phyloP scores from a whole-genome alignment of 805 yeast species.

The Nakazawaea holstii region DNA sequence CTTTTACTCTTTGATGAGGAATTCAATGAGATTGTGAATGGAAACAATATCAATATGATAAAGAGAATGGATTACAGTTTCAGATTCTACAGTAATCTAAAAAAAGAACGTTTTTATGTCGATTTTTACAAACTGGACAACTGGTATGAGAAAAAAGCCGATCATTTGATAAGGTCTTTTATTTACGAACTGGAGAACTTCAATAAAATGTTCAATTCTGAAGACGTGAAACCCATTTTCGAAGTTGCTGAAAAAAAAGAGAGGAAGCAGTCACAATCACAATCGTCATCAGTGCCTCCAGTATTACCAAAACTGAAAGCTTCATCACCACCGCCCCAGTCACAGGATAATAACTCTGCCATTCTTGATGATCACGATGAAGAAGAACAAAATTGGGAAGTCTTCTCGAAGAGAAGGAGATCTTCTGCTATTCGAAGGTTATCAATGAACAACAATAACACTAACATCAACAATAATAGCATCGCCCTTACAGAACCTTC shows the following conservation, averaged over 20 bases:
- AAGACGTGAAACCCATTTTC: slow-evolving; percentile 29
- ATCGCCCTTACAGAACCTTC: background rate
- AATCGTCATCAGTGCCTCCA: slow-evolving; percentile 2
- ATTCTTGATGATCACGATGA: slow-evolving; percentile 22
- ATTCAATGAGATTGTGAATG: slow-evolving; percentile 27
- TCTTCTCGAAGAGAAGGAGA: slow-evolving; percentile 25
- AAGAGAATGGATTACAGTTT: slow-evolving; percentile 26
- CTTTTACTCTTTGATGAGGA: slow-evolving; percentile 45
- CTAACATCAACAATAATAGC: background rate
- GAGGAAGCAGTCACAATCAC: slow-evolving; percentile 14
- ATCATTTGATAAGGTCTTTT: slow-evolving; percentile 28
- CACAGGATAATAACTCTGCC: slow-evolving; percentile 13
- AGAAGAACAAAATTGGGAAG: slow-evolving; percentile 27
- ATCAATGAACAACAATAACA: background rate
- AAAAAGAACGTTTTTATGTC: background rate
- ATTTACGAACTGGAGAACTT: slow-evolving; percentile 27
- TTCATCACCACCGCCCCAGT: background rate
- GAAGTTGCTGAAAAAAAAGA: slow-evolving; percentile 19
- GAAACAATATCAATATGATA: slow-evolving; percentile 14
- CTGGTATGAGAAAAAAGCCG: slow-evolving; percentile 26
- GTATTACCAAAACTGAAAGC: no score
- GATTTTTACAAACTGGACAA: background rate
- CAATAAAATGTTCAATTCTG: slow-evolving; percentile 32
- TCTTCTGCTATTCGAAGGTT: slow-evolving; percentile 16
- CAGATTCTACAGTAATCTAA: slow-evolving; percentile 28